Base-by-base conservation (phyloP, 75 land plant species). In the Selaginella tamariscina region DNA sequence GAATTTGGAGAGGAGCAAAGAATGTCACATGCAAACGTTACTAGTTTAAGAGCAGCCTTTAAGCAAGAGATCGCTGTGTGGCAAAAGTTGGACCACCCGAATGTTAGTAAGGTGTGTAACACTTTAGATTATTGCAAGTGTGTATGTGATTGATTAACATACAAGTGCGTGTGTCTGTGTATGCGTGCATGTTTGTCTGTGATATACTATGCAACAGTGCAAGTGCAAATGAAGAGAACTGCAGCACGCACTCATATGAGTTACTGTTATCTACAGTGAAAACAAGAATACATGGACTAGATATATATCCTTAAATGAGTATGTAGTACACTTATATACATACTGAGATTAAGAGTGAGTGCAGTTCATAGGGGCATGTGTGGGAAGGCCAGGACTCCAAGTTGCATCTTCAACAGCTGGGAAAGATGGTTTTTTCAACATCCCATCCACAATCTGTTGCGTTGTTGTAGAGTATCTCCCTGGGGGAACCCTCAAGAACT, bases 1-100 rank as follows among this genome's bases (percentile, higher is more conserved):
- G 92, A 91, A 64, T 91, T 88, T 88, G 96, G 96, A 1, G 86
- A 91, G 55, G 92, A 88, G 28, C 81, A 79, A 24, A 76, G 70
- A 66, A 80, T 84, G 67, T 75, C 84, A 49, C 83, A 81, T 32
- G 82, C 88, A 70, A 83, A 82, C 77, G 68, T 90, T 49, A 72
- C 74, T 27, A 70, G 81, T 20, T 65, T 83, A 1, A 60, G 92
- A 63, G 65, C 86, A 18, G 76, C 86, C 22, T 91, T 88, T 75
- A 67, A 76, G 13, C 96, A 91, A 80, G 96, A 91, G 78, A 92
- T 91, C 29, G 86, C 84, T 29, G 96, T 91, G 5, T 91, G 96
- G 96, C 88, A 88, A 73, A 88, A 88, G 65, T 91, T 91, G 57
- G 88, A 91, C 63, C 96, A 91, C 81, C 92, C 92, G 13, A 91